phyloP scores from a whole-genome alignment of 2,329 filamentous ascomycete species.

The Arthroderma sp. region DNA sequence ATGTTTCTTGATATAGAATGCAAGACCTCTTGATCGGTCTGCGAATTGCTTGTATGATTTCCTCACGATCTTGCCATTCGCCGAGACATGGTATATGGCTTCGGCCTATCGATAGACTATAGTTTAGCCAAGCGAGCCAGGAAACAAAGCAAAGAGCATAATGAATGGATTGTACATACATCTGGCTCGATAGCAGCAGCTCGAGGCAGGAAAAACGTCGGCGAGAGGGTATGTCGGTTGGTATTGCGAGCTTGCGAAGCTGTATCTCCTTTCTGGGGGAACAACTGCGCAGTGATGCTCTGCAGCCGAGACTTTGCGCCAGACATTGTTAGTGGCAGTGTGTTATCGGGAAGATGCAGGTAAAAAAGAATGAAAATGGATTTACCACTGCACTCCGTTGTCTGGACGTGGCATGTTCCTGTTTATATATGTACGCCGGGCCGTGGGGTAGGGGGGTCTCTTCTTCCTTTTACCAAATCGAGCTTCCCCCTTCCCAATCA shows the following conservation, averaged over 20 bases:
- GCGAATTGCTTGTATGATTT: constrained; percentile 72
- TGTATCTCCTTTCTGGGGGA: constrained; percentile 19
- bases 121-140: background rate
- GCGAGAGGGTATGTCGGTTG: constrained; percentile 52
- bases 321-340: no score
- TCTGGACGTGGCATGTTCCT: background rate
- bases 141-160: background rate
- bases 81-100: constrained; percentile 75
- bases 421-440: constrained; percentile 2
- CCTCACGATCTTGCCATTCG: constrained; percentile 60
- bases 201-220: constrained; percentile 74
- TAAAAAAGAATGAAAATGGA: background rate
- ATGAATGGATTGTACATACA: constrained; percentile 28
- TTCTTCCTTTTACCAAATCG: background rate
- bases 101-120: constrained; percentile 41
- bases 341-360: constrained; percentile 7
- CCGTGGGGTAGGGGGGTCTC: background rate
- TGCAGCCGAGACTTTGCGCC: constrained; percentile 21
- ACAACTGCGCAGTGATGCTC: constrained; percentile 23
- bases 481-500: background rate
- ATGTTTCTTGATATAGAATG: constrained; percentile 72
- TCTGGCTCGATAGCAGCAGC: constrained; percentile 80
- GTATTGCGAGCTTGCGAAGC: constrained; percentile 21
- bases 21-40: constrained; percentile 73
- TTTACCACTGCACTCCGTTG: no score